These are phyloP conservation scores for Gastrolobium bilobum DNA, from an alignment of 306 rosid genomes.

Conservation along the genomic window DNA sequence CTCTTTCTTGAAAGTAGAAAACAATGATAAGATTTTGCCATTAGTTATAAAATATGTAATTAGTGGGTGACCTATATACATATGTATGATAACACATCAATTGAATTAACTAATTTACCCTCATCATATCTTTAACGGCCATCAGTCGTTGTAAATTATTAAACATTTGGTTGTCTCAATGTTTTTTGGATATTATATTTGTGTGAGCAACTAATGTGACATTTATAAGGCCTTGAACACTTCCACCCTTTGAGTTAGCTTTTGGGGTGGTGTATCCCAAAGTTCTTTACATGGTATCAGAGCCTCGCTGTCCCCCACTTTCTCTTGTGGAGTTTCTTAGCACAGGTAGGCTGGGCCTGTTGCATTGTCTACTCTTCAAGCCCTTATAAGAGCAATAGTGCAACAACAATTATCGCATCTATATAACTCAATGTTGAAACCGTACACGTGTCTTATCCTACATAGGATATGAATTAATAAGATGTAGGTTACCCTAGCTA, in stretches of 20 bases:
- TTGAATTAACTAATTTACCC: constrained; percentile 39
- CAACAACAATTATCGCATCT: too few species aligned
- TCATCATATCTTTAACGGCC: constrained; percentile 51
- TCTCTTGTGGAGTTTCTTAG: too few species aligned
- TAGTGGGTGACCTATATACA: constrained; percentile 20
- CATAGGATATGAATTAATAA: neutral
- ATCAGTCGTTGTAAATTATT: constrained; percentile 16
- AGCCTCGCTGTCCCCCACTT: too few species aligned
- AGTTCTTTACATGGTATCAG: too few species aligned
- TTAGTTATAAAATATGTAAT: neutral
- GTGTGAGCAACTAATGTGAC: too few species aligned
- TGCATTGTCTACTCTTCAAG: too few species aligned
- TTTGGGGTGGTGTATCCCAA: too few species aligned
- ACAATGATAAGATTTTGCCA: constrained; percentile 36
- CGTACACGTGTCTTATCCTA: constrained; percentile 46
- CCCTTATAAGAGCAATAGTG: too few species aligned
- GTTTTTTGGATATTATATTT: too few species aligned
- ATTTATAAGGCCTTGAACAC: too few species aligned
- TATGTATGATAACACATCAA: constrained; percentile 17
- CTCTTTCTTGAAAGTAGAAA: constrained; percentile 50
- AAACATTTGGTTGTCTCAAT: constrained; percentile 11
- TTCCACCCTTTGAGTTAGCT: too few species aligned
- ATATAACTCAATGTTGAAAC: neutral
- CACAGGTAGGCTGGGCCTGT: too few species aligned
- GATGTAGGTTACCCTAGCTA: constrained; percentile 22